Evolutionary conservation across 2,329 filamentous ascomycete species (phyloP), one percentile per base, ranked within the genome.

Genomic region (Penicillium vulpinum): DNA sequence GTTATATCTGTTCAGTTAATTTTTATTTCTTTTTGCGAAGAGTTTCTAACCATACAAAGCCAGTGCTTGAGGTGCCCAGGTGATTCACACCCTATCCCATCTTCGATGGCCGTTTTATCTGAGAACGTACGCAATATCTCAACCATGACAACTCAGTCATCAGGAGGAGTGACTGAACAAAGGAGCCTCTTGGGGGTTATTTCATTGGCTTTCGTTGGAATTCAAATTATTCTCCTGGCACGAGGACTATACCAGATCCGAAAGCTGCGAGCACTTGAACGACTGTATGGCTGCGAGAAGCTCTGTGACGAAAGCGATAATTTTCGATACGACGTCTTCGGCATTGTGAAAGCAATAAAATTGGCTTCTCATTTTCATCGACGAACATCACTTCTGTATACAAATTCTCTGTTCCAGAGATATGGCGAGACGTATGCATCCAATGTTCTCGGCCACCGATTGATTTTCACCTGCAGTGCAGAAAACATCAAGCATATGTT

Each of bases 381-480:
- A 3, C 44, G 44, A 16, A 47, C 44, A 8, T 47, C 44, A n/a
- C 31, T 47, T 4, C n/a, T 3, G 1, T 47, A 47, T n/a, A 47
- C 44, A 36, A 47, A 47, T 21, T 22, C 44, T 8, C 18, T 26
- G 8, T 47, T 61, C 45, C 24, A 22, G 2, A 43, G 2, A 33
- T 61, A 59, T 39, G 59, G 59, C 2, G 52, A 54, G 1, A 61
- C 59, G 0, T 61, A 61, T 33, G 36, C 26, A 9, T 61, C 59
- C 21, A 44, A 56, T 41, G 35, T 61, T 11, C 22, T 61, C 8
- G 29, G 36, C 10, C 39, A 41, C 33, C 59, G 56, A 9, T 35
- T 61, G 15, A 45, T 53, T 35, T 59, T 61, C n/a, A 61, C 59
- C 36, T 56, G 56, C 41, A 47, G 36, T 33, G 38, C 56, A 8